Percentiles rank a stretch among this genome's conserved stretches.
Evolutionary conservation across 805 yeast species (phyloP).

Genomic region (Starmerella potacharoeniae): DNA sequence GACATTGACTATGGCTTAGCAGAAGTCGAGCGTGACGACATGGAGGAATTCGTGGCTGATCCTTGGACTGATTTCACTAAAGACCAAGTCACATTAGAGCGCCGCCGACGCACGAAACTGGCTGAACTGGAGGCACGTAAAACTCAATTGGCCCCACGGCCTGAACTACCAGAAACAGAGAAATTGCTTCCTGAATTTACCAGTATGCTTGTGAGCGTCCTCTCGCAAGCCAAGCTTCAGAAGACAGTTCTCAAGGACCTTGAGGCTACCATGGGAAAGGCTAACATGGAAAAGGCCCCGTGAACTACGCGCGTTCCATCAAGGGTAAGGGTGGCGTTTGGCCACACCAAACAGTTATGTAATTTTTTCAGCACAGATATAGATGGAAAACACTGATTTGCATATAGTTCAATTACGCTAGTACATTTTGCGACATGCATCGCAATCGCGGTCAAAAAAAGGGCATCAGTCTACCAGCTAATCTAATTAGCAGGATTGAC

Average conservation of each 20-base stretch:
- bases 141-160: conserved; percentile 22
- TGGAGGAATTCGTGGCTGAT: conserved; percentile 29
- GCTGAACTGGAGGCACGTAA: conserved; percentile 17
- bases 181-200: conserved; percentile 24
- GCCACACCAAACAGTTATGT: neutral
- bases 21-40: conserved; percentile 39
- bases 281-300: too few relatives aligned
- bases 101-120: conserved; percentile 23
- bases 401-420: too few relatives aligned
- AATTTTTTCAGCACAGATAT: neutral
- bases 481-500: conserved; percentile 13
- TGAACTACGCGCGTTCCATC: neutral
- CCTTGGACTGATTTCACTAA: conserved; percentile 25
- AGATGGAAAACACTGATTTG: neutral
- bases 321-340: neutral
- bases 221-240: conserved; percentile 4
- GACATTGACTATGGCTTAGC: conserved; percentile 39
- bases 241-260: conserved; percentile 8
- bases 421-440: neutral
- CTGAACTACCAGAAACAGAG: conserved; percentile 25
- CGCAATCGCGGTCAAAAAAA: neutral
- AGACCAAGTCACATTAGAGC: conserved; percentile 25
- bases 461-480: conserved; percentile 17
- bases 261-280: neutral
- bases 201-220: conserved; percentile 1